These are phyloP conservation scores for Astragalus membranaceus DNA, from an alignment of 306 rosid genomes.

Conservation along the genomic window DNA sequence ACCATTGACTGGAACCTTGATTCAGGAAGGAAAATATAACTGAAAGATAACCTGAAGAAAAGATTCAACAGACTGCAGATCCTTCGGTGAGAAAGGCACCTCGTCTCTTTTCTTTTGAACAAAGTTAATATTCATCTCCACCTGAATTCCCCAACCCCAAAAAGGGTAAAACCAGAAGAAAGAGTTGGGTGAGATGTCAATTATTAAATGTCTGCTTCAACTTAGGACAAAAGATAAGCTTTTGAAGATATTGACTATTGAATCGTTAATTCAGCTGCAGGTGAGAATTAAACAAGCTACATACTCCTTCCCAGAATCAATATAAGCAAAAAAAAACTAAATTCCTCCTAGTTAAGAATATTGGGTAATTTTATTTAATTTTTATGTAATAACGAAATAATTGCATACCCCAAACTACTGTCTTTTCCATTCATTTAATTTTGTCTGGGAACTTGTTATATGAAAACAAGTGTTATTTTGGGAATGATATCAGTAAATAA, in stretches of 20 bases:
- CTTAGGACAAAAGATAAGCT: neutral
- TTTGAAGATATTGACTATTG: neutral
- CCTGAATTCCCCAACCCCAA: slow-evolving; percentile 38
- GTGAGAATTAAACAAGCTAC: neutral
- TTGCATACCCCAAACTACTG: too few relatives aligned
- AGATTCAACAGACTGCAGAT: slow-evolving; percentile 59
- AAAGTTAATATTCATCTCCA: slow-evolving; percentile 67
- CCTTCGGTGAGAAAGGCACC: slow-evolving; percentile 74
- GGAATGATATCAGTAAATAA: too few relatives aligned
- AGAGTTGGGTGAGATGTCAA: neutral
- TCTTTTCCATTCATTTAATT: too few relatives aligned
- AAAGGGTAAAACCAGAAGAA: neutral
- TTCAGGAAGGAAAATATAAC: neutral
- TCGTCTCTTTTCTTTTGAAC: slow-evolving; percentile 80
- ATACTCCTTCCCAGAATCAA: neutral
- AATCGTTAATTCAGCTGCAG: neutral
- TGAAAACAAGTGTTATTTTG: too few relatives aligned
- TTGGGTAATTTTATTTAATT: too few relatives aligned
- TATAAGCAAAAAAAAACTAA: too few relatives aligned
- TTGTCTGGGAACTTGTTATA: too few relatives aligned
- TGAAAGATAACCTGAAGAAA: slow-evolving; percentile 72
- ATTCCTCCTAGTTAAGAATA: too few relatives aligned
- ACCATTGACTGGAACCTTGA: neutral
- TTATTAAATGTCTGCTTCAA: neutral
- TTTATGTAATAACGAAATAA: too few relatives aligned